These are phyloP conservation scores for Thymus mandschuricus DNA, from an alignment of 257 asterid genomes.

Conservation along the genomic window DNA sequence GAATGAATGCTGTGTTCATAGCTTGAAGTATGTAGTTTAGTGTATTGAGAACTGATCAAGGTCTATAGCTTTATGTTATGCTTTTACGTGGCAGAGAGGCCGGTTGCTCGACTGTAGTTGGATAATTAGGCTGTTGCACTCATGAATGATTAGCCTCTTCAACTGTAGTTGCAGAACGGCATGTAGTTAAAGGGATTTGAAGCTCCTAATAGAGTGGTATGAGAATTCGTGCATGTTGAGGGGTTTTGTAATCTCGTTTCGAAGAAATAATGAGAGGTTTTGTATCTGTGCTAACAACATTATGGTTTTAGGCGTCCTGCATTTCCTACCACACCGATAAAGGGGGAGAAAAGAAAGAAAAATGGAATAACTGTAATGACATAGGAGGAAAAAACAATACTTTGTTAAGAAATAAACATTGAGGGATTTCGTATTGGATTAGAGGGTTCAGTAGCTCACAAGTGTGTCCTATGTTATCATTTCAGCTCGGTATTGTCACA, in stretches of 20 bases:
- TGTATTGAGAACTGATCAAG: background rate
- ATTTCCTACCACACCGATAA: no score
- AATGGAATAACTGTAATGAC: background rate
- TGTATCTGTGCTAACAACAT: background rate
- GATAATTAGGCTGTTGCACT: background rate
- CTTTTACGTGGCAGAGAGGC: background rate
- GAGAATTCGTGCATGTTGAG: background rate
- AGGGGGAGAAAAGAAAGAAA: no score
- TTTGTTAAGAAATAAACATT: background rate
- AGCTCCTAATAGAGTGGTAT: background rate
- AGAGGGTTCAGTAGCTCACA: slow-evolving; percentile 9
- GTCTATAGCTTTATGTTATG: background rate
- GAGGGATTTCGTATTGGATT: slow-evolving; percentile 3
- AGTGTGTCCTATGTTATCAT: background rate
- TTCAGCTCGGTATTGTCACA: background rate
- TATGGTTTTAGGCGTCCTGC: background rate
- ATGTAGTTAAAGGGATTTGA: slow-evolving; percentile 2
- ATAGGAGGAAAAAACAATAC: background rate
- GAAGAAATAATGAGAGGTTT: background rate
- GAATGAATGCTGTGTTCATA: background rate
- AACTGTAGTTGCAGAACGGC: background rate
- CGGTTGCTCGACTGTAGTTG: slow-evolving; percentile 7
- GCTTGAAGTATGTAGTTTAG: background rate
- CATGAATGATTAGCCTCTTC: background rate
- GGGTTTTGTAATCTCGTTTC: background rate